Conservation (phyloP, 2,329 filamentous ascomycete genomes). For the Pestalotiopsis sp. region DNA sequence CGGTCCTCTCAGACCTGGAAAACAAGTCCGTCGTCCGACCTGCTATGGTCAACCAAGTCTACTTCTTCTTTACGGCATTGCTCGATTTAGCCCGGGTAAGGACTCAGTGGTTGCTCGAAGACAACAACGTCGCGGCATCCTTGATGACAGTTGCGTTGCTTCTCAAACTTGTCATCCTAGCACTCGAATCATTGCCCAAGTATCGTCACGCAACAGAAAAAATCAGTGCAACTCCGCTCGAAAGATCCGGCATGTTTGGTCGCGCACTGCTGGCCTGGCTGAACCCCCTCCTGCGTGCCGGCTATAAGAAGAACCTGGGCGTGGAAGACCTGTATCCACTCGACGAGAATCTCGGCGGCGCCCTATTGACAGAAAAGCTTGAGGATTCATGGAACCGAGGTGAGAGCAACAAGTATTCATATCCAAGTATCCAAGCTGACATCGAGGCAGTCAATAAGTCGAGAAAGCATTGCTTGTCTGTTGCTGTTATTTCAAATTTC, state of each 20-base stretch:
- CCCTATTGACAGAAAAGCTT: background rate
- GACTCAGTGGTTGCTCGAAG: conserved; percentile 4
- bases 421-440: background rate
- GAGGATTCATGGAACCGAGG: background rate
- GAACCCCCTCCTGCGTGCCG: background rate
- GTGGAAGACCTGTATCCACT: background rate
- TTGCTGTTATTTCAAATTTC: background rate
- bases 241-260: conserved; percentile 10
- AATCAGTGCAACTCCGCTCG: background rate
- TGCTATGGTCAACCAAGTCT: background rate
- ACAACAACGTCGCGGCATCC: background rate
- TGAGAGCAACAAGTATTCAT: background rate
- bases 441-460: background rate
- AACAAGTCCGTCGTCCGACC: background rate
- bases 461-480: conserved; percentile 6
- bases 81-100: background rate
- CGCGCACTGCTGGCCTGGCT: conserved; percentile 3
- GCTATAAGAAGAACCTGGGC: background rate
- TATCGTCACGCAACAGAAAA: background rate
- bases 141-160: background rate
- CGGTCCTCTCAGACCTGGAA: background rate
- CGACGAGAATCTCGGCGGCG: background rate
- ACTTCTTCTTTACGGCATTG: conserved; percentile 3
- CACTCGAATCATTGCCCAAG: conserved; percentile 1
- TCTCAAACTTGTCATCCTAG: conserved; percentile 3